phyloP scores from a whole-genome alignment of 805 yeast genomes.

The Hanseniaspora lachancei region DNA sequence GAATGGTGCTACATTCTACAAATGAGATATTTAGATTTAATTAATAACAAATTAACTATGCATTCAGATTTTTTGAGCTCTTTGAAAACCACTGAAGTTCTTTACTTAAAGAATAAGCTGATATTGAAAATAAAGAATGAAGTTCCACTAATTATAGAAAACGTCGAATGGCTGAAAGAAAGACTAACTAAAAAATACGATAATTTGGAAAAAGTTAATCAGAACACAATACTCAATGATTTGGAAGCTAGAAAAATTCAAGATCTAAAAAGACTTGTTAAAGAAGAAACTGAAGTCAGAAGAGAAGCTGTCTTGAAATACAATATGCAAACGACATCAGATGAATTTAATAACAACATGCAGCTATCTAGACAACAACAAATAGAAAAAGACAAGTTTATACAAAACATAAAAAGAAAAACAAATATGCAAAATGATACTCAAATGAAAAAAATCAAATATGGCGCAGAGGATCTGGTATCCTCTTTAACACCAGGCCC shows the following conservation, averaged over 20 bases:
- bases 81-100: conserved; percentile 3
- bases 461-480: conserved; percentile 12
- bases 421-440: neutral
- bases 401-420: conserved; percentile 10
- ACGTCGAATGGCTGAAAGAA: conserved; percentile 22
- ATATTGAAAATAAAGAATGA: conserved; percentile 23
- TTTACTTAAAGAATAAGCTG: conserved; percentile 17
- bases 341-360: neutral
- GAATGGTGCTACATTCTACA: conserved; percentile 26
- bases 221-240: neutral
- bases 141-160: conserved; percentile 24
- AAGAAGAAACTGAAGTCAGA: conserved; percentile 5
- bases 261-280: neutral
- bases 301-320: neutral
- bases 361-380: conserved; percentile 4
- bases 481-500: conserved; percentile 1
- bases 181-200: conserved; percentile 16
- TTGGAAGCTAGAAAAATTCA: neutral
- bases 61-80: conserved; percentile 20
- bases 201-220: neutral
- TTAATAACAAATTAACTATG: conserved; percentile 22
- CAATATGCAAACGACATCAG: neutral
- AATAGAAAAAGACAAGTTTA: conserved; percentile 8
- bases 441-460: conserved; percentile 3
- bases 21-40: conserved; percentile 43